These are phyloP conservation scores for Pseudogymnoascus verrucosus DNA, from an alignment of 2,329 filamentous ascomycete species.

Conservation along the genomic window DNA sequence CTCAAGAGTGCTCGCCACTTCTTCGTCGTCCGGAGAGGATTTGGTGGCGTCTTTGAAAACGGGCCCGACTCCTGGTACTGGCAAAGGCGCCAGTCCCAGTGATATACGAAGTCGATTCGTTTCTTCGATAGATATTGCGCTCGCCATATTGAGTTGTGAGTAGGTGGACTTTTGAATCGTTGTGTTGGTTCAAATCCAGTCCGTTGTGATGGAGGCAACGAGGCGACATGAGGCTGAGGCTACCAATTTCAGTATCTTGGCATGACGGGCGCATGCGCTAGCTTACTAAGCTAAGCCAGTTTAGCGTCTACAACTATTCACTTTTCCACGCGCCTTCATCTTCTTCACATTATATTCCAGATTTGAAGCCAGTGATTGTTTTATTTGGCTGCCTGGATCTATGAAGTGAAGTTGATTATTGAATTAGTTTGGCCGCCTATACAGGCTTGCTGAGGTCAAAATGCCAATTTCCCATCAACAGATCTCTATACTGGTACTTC, in stretches of 20 bases:
- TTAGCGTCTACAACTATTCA: constrained; percentile 18
- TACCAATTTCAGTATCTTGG: background rate
- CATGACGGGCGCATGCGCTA: background rate
- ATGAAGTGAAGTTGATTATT: constrained; percentile 62
- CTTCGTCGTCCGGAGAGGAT: constrained; percentile 47
- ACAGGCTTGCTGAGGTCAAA: constrained; percentile 65
- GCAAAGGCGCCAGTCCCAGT: constrained; percentile 82
- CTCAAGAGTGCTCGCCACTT: constrained; percentile 75
- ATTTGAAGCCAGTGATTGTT: constrained; percentile 83
- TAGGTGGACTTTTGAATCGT: background rate
- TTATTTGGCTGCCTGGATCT: constrained; percentile 62
- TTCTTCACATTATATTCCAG: constrained; percentile 40
- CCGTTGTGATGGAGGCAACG: background rate
- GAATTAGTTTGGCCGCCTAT: constrained; percentile 77
- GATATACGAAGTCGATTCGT: constrained; percentile 86
- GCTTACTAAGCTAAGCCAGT: constrained; percentile 12
- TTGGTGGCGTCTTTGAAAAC: constrained; percentile 42
- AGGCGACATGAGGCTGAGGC: constrained; percentile 5
- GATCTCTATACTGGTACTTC: constrained; percentile 69
- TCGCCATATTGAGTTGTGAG: constrained; percentile 29
- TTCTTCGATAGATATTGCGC: constrained; percentile 76
- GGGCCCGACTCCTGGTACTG: constrained; percentile 65
- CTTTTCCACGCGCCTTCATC: constrained; percentile 25
- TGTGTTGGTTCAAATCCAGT: background rate
- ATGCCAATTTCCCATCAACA: constrained; percentile 93